Base-by-base conservation (phyloP, 78 protist species). In the Dictyostelium citrinum region DNA sequence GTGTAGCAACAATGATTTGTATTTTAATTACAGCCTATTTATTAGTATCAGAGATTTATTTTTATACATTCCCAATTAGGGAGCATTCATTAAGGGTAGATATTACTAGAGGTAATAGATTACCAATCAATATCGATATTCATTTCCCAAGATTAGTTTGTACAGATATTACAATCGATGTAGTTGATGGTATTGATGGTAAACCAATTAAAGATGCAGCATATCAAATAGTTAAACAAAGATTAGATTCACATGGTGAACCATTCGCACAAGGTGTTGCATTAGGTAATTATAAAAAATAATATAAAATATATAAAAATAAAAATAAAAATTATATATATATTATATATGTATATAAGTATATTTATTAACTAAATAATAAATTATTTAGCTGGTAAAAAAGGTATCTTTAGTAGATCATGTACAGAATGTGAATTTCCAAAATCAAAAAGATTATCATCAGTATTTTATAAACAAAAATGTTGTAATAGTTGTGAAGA, bases 141-240 rank as follows among this genome's bases (percentile, higher is more conserved):
- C 81, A 61, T 41, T 86, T 86, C 51, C 93, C 93, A 33, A 29
- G 72, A 14, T 33, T 86, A 37, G 67, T 86, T 60, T 86, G 93
- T 39, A 77, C 93, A 6, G 93, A 86, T 46, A 86, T 86, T 24
- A 58, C 55, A 11, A 81, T 86, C 9, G 93, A 86, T 67, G 74
- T 55, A 31, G 84, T 78, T 5, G 93, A 86, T 61, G 93, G 93
- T 43, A 67, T 86, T 33, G 93, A 86, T 67, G 93, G 93, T 46
- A 31, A 33, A 24, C 93, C 93, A 2, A 86, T 86, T 55, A 86
- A 78, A 64, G 93, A 86, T 55, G 93, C 93, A 5, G 60, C 93
- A 0, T 78, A 78, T 41, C 93, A 86, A 78, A 61, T 86, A 39
- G 75, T 86, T 1, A 77, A 78, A 41, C 78, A 86, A 77, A 64